A percentile compares a stretch with the other conserved stretches of the same genome.
These are phyloP conservation scores for Exophiala aquamarina DNA, from an alignment of 2,329 filamentous ascomycete species.

Conservation along the genomic window DNA sequence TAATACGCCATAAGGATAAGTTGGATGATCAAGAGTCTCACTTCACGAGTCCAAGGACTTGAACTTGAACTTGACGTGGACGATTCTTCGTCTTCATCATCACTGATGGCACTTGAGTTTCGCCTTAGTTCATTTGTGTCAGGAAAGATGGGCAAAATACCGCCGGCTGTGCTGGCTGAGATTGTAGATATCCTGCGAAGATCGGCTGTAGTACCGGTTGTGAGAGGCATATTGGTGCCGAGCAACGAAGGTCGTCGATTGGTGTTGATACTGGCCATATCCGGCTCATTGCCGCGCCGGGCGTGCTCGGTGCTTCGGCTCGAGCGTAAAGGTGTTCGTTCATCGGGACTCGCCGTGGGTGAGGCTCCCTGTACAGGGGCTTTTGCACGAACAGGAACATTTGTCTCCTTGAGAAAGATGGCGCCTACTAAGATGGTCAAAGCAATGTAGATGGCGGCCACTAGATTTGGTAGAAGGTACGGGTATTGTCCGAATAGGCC, in stretches of 20 bases:
- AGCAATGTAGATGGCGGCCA: slow-evolving; percentile 6
- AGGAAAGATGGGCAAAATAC: too few relatives aligned
- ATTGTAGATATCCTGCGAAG: slow-evolving; percentile 7
- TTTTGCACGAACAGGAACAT: not conserved
- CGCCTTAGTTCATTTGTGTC: too few relatives aligned
- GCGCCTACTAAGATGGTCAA: slow-evolving; percentile 5
- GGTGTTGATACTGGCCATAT: not conserved
- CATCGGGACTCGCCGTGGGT: not conserved
- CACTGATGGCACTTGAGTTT: too few relatives aligned
- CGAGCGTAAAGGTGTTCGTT: slow-evolving; percentile 5
- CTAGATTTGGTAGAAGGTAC: slow-evolving; percentile 14
- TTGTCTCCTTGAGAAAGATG: slow-evolving; percentile 10
- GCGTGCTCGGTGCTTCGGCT: not conserved
- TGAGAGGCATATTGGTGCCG: slow-evolving; percentile 2
- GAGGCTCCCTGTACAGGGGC: not conserved
- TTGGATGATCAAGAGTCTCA: slow-evolving; percentile 8
- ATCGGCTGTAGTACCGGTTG: slow-evolving; percentile 7
- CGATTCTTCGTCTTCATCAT: too few relatives aligned
- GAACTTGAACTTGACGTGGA: not conserved
- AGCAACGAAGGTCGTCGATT: not conserved
- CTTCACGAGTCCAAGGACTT: not conserved
- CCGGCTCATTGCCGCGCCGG: not conserved
- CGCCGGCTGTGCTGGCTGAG: not conserved
- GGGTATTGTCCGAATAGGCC: slow-evolving; percentile 13
- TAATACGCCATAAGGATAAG: slow-evolving; percentile 44